phyloP scores from a whole-genome alignment of 805 yeast genomes.

The Pichia ethanolica region DNA sequence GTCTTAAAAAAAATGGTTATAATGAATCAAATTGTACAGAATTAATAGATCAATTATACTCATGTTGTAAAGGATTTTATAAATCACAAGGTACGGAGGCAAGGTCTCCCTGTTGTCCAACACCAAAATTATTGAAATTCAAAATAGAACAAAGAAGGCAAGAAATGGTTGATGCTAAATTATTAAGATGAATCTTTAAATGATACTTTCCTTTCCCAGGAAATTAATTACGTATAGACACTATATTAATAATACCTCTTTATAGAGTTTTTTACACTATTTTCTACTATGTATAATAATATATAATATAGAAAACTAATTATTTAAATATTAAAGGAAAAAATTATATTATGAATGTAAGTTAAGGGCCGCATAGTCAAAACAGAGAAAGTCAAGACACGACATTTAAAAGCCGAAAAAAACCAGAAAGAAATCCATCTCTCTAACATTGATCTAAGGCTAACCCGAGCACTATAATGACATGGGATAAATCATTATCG shows the following conservation, averaged over 20 bases:
- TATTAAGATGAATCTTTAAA: conserved; percentile 16
- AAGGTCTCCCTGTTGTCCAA: conserved; percentile 72
- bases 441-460: conserved; percentile 58
- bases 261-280: no score
- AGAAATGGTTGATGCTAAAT: conserved; percentile 53
- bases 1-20: conserved; percentile 54
- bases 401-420: conserved; percentile 48
- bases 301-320: no score
- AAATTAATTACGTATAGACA: no score
- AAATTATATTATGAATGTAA: conserved; percentile 32
- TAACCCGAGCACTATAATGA: conserved; percentile 82
- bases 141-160: conserved; percentile 58
- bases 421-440: conserved; percentile 27
- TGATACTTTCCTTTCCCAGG: no score
- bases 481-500: conserved; percentile 47
- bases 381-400: conserved; percentile 37
- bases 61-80: conserved; percentile 68
- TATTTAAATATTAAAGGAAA: no score
- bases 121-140: conserved; percentile 49
- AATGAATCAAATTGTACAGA: conserved; percentile 70
- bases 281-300: no score
- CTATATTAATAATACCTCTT: no score
- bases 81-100: conserved; percentile 49
- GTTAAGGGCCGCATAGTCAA: conserved; percentile 72
- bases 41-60: conserved; percentile 61